Base-by-base conservation (phyloP, 108 stramenopile genomes). In the Skeletonema menzelii region DNA sequence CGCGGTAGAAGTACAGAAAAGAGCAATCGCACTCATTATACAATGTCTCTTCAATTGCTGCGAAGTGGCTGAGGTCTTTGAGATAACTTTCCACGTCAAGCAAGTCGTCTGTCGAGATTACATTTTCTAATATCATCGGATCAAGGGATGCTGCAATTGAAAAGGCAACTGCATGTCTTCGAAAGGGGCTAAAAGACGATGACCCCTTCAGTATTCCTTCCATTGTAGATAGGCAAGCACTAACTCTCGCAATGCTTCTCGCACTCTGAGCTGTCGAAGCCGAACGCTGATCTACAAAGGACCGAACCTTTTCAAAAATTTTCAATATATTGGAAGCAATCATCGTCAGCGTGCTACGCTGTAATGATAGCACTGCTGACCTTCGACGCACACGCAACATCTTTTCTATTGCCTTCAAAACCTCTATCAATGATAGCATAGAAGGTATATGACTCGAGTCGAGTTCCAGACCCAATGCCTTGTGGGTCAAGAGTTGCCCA, bases 351-450 rank as follows among this genome's bases (percentile, higher is more conserved):
- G 85, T 67, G 17, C 56, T 47, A 27, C 73, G 70, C n/a, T 81
- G 80, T 40, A 70, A 65, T 19, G 79, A 24, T 37, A 80, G 20
- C 31, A 84, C 75, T 17, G 74, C 73, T 5, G 76, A 34, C 30
- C 85, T 75, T 37, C 83, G 62, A 44, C 82, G 70, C 14, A 68
- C 73, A 28, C 73, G 46, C 22, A 86, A 74, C 77, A 75, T 67
- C 47, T 77, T 66, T 40, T 86, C 83, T n/a, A 86, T 69, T 12
- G 73, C 60, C 67, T 86, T 86, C 38, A 83, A 47, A 3, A 77
- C 70, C 12, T 72, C 72, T n/a, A 80, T 40, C 22, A 86, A 60
- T 1, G 66, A 60, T 22, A 75, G 19, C n/a, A 79, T 37, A 12
- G 80, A 55, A 11, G 61, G 15, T 30, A 82, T 28, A 44, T 82